Evolutionary conservation across 2,329 filamentous ascomycete genomes (phyloP).

Genomic region (Ascochyta koolunga): DNA sequence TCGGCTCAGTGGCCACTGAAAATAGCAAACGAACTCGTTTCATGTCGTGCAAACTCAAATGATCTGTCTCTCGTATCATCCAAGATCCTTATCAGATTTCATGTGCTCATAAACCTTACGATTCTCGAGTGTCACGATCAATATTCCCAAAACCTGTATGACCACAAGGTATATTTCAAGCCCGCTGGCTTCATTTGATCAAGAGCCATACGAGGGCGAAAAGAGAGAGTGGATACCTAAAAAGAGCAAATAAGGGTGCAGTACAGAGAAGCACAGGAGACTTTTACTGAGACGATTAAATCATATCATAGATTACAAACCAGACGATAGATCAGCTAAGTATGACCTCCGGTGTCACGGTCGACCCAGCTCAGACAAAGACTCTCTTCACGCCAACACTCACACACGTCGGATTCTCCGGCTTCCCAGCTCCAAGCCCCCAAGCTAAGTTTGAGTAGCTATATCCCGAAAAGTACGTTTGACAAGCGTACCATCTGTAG

Average conservation of each 20-base stretch:
- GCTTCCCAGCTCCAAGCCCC: conserved; percentile 47
- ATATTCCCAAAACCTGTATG: too few relatives aligned
- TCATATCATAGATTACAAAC: not conserved
- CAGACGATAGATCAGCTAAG: too few relatives aligned
- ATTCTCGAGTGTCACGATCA: too few relatives aligned
- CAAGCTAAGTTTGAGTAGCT: conserved; percentile 53
- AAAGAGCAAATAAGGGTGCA: not conserved
- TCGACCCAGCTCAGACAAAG: conserved; percentile 12
- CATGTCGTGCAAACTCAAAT: too few relatives aligned
- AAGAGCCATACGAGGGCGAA: not conserved
- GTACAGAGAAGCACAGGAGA: not conserved
- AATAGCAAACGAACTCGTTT: too few relatives aligned
- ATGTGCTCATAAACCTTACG: too few relatives aligned
- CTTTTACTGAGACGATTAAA: not conserved
- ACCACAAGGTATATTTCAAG: too few relatives aligned
- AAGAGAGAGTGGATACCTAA: not conserved
- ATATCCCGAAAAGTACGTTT: conserved; percentile 51
- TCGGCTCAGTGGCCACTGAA: not conserved
- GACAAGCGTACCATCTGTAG: conserved; percentile 55
- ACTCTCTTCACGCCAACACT: conserved; percentile 51
- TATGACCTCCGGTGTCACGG: too few relatives aligned
- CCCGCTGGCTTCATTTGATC: too few relatives aligned
- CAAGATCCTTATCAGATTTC: too few relatives aligned
- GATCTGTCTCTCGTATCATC: too few relatives aligned
- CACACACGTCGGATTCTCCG: conserved; percentile 55